Evolutionary conservation across 2,329 filamentous ascomycete genomes (phyloP), one percentile per base, ranked within the genome.

Genomic region (Coleophoma cylindrospora): DNA sequence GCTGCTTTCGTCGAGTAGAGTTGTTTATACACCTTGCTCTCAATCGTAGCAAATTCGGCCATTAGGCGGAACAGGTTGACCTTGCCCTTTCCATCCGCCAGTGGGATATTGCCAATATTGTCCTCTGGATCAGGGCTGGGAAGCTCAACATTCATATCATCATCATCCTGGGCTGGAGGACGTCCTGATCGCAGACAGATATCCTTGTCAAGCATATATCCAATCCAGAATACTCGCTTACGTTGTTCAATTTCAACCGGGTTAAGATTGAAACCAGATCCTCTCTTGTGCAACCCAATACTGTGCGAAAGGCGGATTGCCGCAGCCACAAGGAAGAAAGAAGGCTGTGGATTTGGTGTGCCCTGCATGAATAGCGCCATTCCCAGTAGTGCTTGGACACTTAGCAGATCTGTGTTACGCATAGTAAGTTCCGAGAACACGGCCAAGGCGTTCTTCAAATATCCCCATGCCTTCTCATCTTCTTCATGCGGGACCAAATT

Each of bases 331-430:
- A 97, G 79, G 61, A 96, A 86, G 66, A 95, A 96, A 2, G 89
- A 88, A 1, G 94, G 92, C 61, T 99, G 94, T 0, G 92, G 94
- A 62, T 97, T 99, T 0, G 94, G 92, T 0, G 94, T 97, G 55
- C 94, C 94, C 66, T 96, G 90, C 69, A 99, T 79, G 71, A 97
- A 99, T 14, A 96, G 75, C 2, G 91, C 85, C 86, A 97, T 96
- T 52, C 91, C 94, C 22, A 97, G 74, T 43, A 99, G 74, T 13
- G 91, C 94, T 69, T 99, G 94, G 2, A 99, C 91, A 62, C 91
- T 96, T 37, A 97, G 74, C 17, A 99, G 76, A 69, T 99, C 94
- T 8, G 91, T 96, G 65, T 96, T 97, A 40, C 91, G 86, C 86
- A 99, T 92, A 1, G 91, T 91, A 51, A 99, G 74, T 68, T 99